Conservation (phyloP, 2,329 filamentous ascomycete species). For the Colletotrichum sidae region DNA sequence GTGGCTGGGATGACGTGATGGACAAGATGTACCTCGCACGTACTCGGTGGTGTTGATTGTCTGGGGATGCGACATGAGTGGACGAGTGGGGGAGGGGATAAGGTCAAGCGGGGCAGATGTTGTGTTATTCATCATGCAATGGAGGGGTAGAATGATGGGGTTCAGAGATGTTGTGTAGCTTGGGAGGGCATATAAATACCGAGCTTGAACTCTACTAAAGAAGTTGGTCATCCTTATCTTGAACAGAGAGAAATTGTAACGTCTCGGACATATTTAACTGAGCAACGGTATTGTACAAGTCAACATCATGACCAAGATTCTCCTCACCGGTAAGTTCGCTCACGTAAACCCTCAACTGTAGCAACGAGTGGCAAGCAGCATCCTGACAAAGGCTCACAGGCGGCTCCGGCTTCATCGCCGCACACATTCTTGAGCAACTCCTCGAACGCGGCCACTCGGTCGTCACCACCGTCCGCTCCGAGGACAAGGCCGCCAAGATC, state of each 20-base stretch:
- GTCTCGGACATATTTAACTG: background rate
- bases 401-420: slow-evolving; percentile 65
- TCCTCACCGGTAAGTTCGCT: slow-evolving; percentile 55
- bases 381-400: slow-evolving; percentile 44
- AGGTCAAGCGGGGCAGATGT: slow-evolving; percentile 21
- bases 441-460: slow-evolving; percentile 62
- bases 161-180: background rate
- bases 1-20: slow-evolving; percentile 28
- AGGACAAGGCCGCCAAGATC: slow-evolving; percentile 65
- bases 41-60: slow-evolving; percentile 5
- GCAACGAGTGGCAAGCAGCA: too few species aligned
- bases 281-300: background rate
- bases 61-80: background rate
- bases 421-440: slow-evolving; percentile 67
- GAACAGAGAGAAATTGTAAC: too few species aligned
- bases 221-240: too few species aligned
- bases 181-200: slow-evolving; percentile 8
- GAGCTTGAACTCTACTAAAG: background rate
- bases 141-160: slow-evolving; percentile 33
- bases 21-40: slow-evolving; percentile 8
- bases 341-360: background rate
- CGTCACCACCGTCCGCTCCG: slow-evolving; percentile 66
- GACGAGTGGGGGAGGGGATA: slow-evolving; percentile 1
- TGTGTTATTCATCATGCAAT: slow-evolving; percentile 28
- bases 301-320: slow-evolving; percentile 57